Conservation (phyloP, 2,329 filamentous ascomycete species). For the Setomelanomma holmii region DNA sequence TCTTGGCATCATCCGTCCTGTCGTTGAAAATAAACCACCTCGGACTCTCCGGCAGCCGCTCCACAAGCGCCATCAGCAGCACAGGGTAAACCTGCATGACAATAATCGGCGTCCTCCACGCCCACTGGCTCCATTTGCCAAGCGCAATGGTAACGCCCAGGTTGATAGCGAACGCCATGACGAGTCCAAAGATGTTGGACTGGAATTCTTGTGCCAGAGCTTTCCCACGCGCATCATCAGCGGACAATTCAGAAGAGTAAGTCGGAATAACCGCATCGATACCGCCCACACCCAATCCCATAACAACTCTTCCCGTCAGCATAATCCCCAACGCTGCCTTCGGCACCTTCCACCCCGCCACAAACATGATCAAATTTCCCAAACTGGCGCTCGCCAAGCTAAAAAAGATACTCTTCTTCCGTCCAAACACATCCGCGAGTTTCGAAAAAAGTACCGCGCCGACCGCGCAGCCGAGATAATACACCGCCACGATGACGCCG, state of each 20-base stretch:
- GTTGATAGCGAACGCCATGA: conserved; percentile 68
- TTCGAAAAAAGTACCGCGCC: conserved; percentile 65
- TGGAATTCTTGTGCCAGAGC: conserved; percentile 70
- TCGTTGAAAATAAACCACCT: conserved; percentile 64
- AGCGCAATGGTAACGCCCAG: conserved; percentile 60
- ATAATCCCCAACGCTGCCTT: conserved; percentile 56
- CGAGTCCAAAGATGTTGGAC: conserved; percentile 68
- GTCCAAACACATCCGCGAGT: conserved; percentile 61
- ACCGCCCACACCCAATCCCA: conserved; percentile 66
- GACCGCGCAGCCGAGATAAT: conserved; percentile 67
- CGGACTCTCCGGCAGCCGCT: conserved; percentile 63
- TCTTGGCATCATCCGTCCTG: conserved; percentile 58
- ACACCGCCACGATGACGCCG: conserved; percentile 66
- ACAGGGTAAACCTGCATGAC: conserved; percentile 67
- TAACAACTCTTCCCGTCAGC: conserved; percentile 59
- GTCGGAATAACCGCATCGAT: conserved; percentile 68
- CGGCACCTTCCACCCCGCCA: conserved; percentile 58
- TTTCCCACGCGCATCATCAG: conserved; percentile 64
- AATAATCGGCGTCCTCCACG: conserved; percentile 68
- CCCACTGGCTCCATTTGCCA: conserved; percentile 66
- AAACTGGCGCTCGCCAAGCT: conserved; percentile 62
- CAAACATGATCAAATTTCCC: conserved; percentile 68
- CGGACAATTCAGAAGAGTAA: conserved; percentile 64
- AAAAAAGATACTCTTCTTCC: conserved; percentile 63
- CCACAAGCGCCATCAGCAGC: conserved; percentile 60